Evolutionary conservation across 345 rosid species (phyloP), one percentile per base, ranked within the genome.

Genomic region (Moringa oleifera): DNA sequence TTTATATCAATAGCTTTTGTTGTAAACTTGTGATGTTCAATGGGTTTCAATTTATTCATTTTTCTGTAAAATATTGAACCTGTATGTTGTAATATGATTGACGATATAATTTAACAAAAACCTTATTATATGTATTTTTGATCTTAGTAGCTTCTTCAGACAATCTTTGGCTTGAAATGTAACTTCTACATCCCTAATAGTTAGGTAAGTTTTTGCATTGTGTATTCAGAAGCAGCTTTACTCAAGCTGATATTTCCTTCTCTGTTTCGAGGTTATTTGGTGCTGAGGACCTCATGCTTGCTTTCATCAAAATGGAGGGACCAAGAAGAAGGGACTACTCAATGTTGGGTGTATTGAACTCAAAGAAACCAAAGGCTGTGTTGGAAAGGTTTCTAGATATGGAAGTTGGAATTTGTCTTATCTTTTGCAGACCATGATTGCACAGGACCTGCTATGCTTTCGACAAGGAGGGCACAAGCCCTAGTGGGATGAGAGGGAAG

Each of bases 41-140:
- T 59, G 49, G 25, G 24, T 65, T 71, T 52, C 21, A 15, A 73
- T 77, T 71, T 61, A 22, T 79, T 76, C 25, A 74, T 85, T 77
- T 74, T 45, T 80, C 69, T 85, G 90, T 85, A 85, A 70, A 85
- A 76, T 78, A 69, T 60, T 41, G 9, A 41, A 23, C 15, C 56
- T 67, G 71, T 66, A 71, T 68, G 74, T 53, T 74, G 80, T 73
- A 70, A 31, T 53, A 63, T 20, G 67, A 25, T 37, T 23, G 31
- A 33, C 37, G 59, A 63, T 51, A 53, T 55, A 75, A 57, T 51
- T 13, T 49, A 41, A 69, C 49, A 53, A 21, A 62, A 57, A 57
- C 22, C 28, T 0, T 7, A 4, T 18, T 56, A 53, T 37, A 16
- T 33, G 58, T 49, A 47, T 28, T 18, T 19, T 33, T 47, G 5